These are phyloP conservation scores for Crotalaria pallida DNA, from an alignment of 306 rosid species.

Conservation along the genomic window DNA sequence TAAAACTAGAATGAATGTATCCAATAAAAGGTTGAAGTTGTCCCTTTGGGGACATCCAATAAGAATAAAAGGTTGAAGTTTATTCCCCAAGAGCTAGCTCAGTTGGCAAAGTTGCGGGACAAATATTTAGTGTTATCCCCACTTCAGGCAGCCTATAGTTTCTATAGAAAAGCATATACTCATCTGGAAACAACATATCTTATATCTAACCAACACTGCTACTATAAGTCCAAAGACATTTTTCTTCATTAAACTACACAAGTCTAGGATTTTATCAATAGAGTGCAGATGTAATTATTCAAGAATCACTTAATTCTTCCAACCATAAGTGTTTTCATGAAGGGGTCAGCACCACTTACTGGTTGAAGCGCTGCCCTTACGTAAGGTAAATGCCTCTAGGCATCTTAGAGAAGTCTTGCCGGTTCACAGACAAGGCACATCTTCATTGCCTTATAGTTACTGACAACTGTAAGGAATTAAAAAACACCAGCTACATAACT, in stretches of 20 bases:
- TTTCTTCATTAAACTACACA: background rate
- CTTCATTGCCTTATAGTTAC: background rate
- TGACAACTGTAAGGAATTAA: background rate
- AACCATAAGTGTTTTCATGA: background rate
- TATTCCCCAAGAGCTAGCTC: too few species aligned
- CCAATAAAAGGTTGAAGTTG: background rate
- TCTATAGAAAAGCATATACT: background rate
- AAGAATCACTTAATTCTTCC: background rate
- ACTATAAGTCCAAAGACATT: background rate
- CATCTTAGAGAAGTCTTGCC: background rate
- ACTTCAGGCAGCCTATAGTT: background rate
- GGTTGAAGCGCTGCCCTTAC: background rate
- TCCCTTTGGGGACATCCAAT: too few species aligned
- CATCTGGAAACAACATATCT: background rate
- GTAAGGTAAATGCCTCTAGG: background rate
- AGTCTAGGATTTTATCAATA: background rate
- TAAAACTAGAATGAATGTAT: background rate
- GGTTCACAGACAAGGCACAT: background rate
- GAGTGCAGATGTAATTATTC: background rate
- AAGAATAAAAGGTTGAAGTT: too few species aligned
- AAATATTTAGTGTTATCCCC: too few species aligned
- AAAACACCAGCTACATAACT: background rate
- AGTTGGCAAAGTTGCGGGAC: too few species aligned
- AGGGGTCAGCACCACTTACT: background rate
- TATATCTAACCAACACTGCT: background rate